Conservation (phyloP, 2,329 filamentous ascomycete species). For the Colletotrichum limetticola region DNA sequence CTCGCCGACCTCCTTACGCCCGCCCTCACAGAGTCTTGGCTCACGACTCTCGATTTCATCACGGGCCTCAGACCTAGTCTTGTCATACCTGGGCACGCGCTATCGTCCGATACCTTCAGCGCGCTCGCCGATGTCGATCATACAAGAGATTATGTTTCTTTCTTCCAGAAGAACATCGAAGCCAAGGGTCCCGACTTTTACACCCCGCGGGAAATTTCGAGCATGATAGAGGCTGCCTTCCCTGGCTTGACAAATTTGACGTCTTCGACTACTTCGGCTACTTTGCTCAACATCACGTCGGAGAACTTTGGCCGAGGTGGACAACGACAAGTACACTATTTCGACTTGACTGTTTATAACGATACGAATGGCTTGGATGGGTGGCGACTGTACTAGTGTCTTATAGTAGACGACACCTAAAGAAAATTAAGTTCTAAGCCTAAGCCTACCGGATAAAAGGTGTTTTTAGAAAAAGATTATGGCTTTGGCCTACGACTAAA, state of each 20-base stretch:
- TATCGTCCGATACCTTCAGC: constrained; percentile 1
- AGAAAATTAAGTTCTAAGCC: too few species aligned
- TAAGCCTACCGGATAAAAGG: too few species aligned
- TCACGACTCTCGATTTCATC: constrained; percentile 22
- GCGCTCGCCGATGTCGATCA: constrained; percentile 1
- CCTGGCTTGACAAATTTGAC: constrained; percentile 19
- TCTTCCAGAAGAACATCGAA: constrained; percentile 29
- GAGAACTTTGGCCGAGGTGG: constrained; percentile 29
- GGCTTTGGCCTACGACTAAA: too few species aligned
- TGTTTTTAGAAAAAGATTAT: too few species aligned
- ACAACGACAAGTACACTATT: background rate
- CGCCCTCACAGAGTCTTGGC: constrained; percentile 19
- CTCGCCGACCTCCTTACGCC: constrained; percentile 28
- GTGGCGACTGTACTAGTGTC: background rate
- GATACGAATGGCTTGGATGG: constrained; percentile 3
- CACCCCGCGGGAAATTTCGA: constrained; percentile 11
- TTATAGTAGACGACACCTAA: too few species aligned
- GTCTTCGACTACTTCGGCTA: constrained; percentile 5
- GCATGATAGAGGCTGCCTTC: constrained; percentile 2
- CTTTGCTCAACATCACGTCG: constrained; percentile 18
- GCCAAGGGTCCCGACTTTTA: constrained; percentile 14
- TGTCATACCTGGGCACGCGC: constrained; percentile 24
- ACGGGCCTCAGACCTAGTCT: background rate
- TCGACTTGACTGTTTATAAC: constrained; percentile 7
- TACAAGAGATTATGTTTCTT: constrained; percentile 16